These are phyloP conservation scores for Plectosphaerella cucumerina DNA, from an alignment of 2,329 filamentous ascomycete genomes.

Conservation along the genomic window DNA sequence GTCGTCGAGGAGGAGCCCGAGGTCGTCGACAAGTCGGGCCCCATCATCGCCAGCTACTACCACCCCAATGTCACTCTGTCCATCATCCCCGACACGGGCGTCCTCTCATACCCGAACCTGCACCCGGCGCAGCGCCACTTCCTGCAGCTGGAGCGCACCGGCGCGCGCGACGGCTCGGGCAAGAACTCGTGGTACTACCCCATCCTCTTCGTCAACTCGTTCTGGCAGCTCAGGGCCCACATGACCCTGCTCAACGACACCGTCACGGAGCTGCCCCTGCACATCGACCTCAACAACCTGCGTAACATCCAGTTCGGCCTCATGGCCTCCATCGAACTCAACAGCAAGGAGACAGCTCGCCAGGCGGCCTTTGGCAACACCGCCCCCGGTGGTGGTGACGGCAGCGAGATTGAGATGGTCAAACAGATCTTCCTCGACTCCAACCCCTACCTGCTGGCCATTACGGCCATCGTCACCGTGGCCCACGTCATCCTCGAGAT, in stretches of 20 bases:
- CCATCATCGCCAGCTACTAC: slow-evolving; percentile 81
- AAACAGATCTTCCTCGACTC: slow-evolving; percentile 94
- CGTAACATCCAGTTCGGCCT: slow-evolving; percentile 87
- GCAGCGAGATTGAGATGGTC: slow-evolving; percentile 92
- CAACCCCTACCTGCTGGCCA: slow-evolving; percentile 82
- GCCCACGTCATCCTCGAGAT: slow-evolving; percentile 94
- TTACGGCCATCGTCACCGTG: slow-evolving; percentile 80
- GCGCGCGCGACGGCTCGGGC: slow-evolving; percentile 77
- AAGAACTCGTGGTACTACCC: slow-evolving; percentile 93
- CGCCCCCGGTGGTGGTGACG: slow-evolving; percentile 76
- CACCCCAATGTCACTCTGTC: slow-evolving; percentile 92
- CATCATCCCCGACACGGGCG: slow-evolving; percentile 75
- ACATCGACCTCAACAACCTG: slow-evolving; percentile 78
- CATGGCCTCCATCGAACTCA: slow-evolving; percentile 80
- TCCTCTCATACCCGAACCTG: slow-evolving; percentile 60
- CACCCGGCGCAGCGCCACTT: slow-evolving; percentile 75
- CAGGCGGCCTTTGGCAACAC: slow-evolving; percentile 71
- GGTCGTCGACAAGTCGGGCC: slow-evolving; percentile 53
- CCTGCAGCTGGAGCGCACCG: slow-evolving; percentile 72
- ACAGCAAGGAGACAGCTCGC: slow-evolving; percentile 75
- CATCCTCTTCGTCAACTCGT: slow-evolving; percentile 87
- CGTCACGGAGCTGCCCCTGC: slow-evolving; percentile 74
- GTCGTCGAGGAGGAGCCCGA: slow-evolving; percentile 36
- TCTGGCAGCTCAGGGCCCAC: slow-evolving; percentile 90
- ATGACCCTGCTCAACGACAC: slow-evolving; percentile 93